Evolutionary conservation across 2,329 filamentous ascomycete species (phyloP), one percentile per base, ranked within the genome.

Genomic region (Aureobasidium vineae): DNA sequence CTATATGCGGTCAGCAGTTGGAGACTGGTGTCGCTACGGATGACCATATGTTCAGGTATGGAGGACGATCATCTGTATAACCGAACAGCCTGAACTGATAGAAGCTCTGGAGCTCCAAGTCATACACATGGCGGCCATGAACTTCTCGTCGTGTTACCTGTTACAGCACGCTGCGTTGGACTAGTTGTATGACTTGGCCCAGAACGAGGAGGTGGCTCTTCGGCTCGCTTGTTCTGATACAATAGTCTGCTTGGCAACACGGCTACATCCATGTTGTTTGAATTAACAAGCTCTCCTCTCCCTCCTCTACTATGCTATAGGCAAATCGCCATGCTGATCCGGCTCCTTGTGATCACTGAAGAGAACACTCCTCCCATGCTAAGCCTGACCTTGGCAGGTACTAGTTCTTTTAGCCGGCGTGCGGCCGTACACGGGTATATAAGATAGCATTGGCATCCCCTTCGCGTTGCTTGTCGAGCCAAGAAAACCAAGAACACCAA

Each of bases 401-500:
- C 57, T 38, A 21, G 11, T 21, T 59, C 13, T n/a, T 61, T 61
- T 61, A 49, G 6, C 57, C 43, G 57, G 57, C 13, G 38, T 31
- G 57, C 41, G 54, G 54, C 54, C 54, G 54, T 59, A 59, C 1
- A 15, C 40, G 54, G 54, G 13, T 59, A 38, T 61, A 61, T 26
- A 61, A 49, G n/a, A 61, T 36, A n/a, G 33, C 43, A 50, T 61
- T 47, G 57, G 41, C 41, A 50, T 23, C n/a, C 31, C 43, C 41
- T 47, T 49, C 41, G 21, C 36, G n/a, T 61, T 33, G 57, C 57
- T 59, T 61, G 57, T 61, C 57, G n/a, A 50, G 57, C 57, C 57
- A 59, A 59, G 54, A 45, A 28, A 6, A 36, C 54, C 54, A 61
- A 61, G 57, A 59, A 28, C 11, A 36, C 54, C 54, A 61, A 61